A percentile compares a stretch with the other conserved stretches of the same genome.
Conservation (phyloP, 768 basidiomycete genomes). For the Russula virescens region DNA sequence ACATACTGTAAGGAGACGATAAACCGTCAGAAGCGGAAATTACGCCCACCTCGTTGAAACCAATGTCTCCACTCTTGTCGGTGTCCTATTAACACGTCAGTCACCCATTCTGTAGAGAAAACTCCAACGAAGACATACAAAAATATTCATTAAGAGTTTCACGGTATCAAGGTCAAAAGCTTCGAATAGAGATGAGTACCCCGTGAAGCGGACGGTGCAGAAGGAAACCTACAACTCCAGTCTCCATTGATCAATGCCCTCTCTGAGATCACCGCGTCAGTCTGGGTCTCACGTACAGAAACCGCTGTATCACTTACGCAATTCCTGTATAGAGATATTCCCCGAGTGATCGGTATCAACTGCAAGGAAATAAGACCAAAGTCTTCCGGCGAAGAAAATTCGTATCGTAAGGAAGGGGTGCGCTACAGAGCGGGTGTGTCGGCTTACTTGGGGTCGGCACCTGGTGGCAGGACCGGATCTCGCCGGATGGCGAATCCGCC, state of each 20-base stretch:
- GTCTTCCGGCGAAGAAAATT: conserved; percentile 34
- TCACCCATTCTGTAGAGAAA: no score
- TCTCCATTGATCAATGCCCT: conserved; percentile 54
- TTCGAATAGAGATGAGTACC: conserved; percentile 26
- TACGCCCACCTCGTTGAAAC: conserved; percentile 59
- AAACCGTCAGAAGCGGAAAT: conserved; percentile 1
- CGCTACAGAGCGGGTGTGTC: not conserved
- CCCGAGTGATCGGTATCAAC: conserved; percentile 73
- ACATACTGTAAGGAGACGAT: conserved; percentile 18
- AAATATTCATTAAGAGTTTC: conserved; percentile 76
- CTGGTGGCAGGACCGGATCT: conserved; percentile 47
- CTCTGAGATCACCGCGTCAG: conserved; percentile 33
- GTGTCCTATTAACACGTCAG: conserved; percentile 42
- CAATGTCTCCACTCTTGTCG: conserved; percentile 73
- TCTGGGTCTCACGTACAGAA: not conserved
- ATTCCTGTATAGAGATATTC: conserved; percentile 56
- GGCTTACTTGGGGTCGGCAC: conserved; percentile 70
- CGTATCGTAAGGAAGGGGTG: not conserved
- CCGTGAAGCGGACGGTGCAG: no score
- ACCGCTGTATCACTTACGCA: conserved; percentile 47
- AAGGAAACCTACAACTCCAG: conserved; percentile 59
- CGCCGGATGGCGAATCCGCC: conserved; percentile 32
- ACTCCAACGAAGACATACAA: conserved; percentile 43
- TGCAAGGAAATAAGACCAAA: conserved; percentile 66
- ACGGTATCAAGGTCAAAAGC: conserved; percentile 88